Percentiles rank a stretch among this genome's conserved stretches.
These are phyloP conservation scores for Neoboletus subvelutipes DNA, from an alignment of 768 basidiomycete genomes.

Conservation along the genomic window DNA sequence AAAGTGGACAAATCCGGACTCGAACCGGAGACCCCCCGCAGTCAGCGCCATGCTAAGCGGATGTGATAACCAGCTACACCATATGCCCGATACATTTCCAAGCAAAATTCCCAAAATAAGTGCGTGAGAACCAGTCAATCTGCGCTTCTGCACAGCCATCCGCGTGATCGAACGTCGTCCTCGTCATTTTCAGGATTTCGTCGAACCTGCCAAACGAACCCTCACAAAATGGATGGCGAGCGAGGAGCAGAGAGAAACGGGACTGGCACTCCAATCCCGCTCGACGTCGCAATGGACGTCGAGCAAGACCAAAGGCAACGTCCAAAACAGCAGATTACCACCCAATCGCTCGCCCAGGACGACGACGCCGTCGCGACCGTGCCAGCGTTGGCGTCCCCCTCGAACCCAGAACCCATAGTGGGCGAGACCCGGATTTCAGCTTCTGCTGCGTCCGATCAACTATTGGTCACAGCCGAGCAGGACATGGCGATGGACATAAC, in stretches of 20 bases:
- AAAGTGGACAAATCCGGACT: constrained; percentile 40
- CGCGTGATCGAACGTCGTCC: constrained; percentile 24
- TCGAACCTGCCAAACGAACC: constrained; percentile 10
- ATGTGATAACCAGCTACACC: constrained; percentile 43
- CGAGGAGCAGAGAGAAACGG: constrained; percentile 6
- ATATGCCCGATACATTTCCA: constrained; percentile 31
- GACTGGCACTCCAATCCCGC: neutral
- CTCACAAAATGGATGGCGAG: constrained; percentile 26
- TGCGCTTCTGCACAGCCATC: constrained; percentile 22
- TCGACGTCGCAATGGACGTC: constrained; percentile 23
- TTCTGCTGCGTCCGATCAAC: constrained; percentile 23
- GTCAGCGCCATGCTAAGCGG: constrained; percentile 36
- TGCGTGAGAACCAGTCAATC: constrained; percentile 5
- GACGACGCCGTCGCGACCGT: neutral
- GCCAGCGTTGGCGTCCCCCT: neutral
- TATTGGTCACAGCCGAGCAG: constrained; percentile 21
- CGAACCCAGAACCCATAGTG: constrained; percentile 13
- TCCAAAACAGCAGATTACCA: neutral
- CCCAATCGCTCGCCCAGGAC: constrained; percentile 1
- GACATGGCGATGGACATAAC: constrained; percentile 26
- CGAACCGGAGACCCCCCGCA: constrained; percentile 42
- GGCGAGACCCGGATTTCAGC: neutral
- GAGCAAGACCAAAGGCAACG: constrained; percentile 17
- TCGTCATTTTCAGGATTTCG: constrained; percentile 30
- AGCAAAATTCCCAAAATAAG: neutral